phyloP scores from a whole-genome alignment of 2,329 filamentous ascomycete genomes.

The Orbilia javanica region DNA sequence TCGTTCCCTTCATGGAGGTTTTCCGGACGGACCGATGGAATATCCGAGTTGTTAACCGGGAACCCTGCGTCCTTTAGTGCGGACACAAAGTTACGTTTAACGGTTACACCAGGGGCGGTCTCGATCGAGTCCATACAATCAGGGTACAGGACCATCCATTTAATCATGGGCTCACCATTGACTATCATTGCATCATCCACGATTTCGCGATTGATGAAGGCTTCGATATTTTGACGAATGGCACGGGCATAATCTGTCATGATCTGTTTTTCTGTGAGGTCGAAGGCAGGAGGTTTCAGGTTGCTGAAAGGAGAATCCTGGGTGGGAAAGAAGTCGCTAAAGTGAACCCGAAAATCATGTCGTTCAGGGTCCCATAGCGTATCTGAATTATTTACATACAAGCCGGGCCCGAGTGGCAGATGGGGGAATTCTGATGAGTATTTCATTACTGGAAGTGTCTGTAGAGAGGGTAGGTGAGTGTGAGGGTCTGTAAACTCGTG shows the following conservation, averaged over 20 bases:
- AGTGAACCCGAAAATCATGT: slow-evolving; percentile 19
- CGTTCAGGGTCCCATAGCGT: slow-evolving; percentile 27
- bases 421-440: slow-evolving; percentile 41
- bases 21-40: slow-evolving; percentile 11
- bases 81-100: slow-evolving; percentile 36
- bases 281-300: slow-evolving; percentile 25
- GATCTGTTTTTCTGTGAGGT: slow-evolving; percentile 38
- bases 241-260: slow-evolving; percentile 37
- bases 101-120: background rate
- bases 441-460: slow-evolving; percentile 12
- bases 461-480: background rate
- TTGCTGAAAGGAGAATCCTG: slow-evolving; percentile 7
- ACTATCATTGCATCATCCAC: slow-evolving; percentile 42
- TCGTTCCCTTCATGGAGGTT: background rate
- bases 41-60: slow-evolving; percentile 29
- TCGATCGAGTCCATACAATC: slow-evolving; percentile 38
- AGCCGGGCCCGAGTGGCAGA: slow-evolving; percentile 16
- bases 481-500: background rate
- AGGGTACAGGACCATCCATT: slow-evolving; percentile 45
- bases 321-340: slow-evolving; percentile 24
- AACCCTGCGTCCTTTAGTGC: slow-evolving; percentile 44
- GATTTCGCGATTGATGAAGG: slow-evolving; percentile 27
- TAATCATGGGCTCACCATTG: slow-evolving; percentile 37
- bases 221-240: slow-evolving; percentile 37
- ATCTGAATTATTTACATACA: background rate